phyloP scores from a whole-genome alignment of 176 grass and related monocot species.

The Musa acuminata region DNA sequence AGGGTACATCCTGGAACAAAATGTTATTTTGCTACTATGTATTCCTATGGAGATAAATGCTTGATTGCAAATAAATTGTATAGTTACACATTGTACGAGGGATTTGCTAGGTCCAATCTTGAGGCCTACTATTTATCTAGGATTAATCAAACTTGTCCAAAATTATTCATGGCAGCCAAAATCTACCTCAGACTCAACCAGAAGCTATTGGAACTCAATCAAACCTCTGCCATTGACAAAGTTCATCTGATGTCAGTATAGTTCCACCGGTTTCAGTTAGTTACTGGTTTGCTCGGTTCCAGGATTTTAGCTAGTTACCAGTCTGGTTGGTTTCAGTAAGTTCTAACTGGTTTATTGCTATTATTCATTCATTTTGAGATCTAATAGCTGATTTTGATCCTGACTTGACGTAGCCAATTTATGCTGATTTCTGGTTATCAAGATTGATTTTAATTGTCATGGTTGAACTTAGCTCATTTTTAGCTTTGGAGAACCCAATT shows the following conservation, averaged over 20 bases:
- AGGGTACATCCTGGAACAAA: background rate
- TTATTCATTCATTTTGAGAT: background rate
- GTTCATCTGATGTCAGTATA: too few species aligned
- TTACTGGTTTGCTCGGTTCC: too few species aligned
- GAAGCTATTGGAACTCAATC: background rate
- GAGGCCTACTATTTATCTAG: background rate
- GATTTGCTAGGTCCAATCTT: background rate
- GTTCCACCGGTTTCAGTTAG: too few species aligned
- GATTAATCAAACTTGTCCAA: background rate
- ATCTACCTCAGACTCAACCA: background rate
- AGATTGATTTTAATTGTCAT: background rate
- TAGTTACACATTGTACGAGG: background rate
- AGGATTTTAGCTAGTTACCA: too few species aligned
- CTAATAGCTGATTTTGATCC: background rate
- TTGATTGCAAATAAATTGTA: background rate
- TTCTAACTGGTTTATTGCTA: background rate
- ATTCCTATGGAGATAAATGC: background rate
- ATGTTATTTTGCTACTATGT: background rate
- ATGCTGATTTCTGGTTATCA: background rate
- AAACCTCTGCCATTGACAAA: background rate
- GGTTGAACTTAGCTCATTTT: background rate
- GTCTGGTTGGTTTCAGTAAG: too few species aligned
- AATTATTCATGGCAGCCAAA: background rate
- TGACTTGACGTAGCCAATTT: background rate
- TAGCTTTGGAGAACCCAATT: too few species aligned